Percentiles rank a stretch among this genome's conserved stretches.
phyloP scores from a whole-genome alignment of 2,329 filamentous ascomycete species.

The Hymenoscyphus fraxineus region DNA sequence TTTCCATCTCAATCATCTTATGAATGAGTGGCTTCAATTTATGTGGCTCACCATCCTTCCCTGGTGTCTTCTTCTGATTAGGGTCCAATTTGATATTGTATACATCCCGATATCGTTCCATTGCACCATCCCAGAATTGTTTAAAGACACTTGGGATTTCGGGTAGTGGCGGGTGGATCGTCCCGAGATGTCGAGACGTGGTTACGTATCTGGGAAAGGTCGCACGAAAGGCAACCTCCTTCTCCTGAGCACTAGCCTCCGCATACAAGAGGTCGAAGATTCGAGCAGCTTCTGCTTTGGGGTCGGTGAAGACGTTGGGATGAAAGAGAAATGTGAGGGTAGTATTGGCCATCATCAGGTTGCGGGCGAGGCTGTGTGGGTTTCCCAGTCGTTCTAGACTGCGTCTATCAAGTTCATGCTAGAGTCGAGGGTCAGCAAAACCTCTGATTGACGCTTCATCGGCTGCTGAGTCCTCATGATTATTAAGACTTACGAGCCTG shows the following conservation, averaged over 20 bases:
- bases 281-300: conserved; percentile 3
- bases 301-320: conserved; percentile 4
- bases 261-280: conserved; percentile 2
- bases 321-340: conserved; percentile 9
- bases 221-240: neutral
- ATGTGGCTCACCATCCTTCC: neutral
- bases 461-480: no score
- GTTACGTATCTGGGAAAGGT: conserved; percentile 3
- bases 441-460: neutral
- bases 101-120: conserved; percentile 3
- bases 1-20: conserved; percentile 2
- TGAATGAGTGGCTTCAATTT: conserved; percentile 4
- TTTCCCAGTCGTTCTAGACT: neutral
- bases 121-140: conserved; percentile 5
- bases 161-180: conserved; percentile 5
- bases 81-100: neutral
- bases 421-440: neutral
- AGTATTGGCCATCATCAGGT: conserved; percentile 2
- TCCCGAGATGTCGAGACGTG: conserved; percentile 1
- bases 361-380: conserved; percentile 8
- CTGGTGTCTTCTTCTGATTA: neutral
- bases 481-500: neutral
- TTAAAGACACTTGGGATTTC: conserved; percentile 3
- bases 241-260: neutral
- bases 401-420: neutral